Percentiles rank a stretch among this genome's conserved stretches.
These are phyloP conservation scores for Thalassiosira livingstoniorum DNA, from an alignment of 352 stramenopile genomes.

Conservation along the genomic window DNA sequence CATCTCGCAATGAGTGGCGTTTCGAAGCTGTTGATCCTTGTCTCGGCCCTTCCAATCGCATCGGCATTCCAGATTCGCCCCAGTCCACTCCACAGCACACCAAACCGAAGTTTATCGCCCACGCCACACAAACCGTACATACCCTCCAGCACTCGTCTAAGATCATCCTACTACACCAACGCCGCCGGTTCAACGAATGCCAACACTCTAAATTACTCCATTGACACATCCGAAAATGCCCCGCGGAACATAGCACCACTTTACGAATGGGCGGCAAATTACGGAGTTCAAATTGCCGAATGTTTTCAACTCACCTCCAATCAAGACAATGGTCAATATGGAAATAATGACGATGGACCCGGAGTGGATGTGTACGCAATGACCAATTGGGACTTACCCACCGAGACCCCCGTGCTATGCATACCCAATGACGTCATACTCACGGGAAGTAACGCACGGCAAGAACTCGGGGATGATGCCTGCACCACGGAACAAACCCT, in stretches of 20 bases:
- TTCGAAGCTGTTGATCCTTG: too few relatives aligned
- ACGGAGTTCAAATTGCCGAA: conserved; percentile 53
- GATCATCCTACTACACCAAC: too few relatives aligned
- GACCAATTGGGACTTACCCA: neutral
- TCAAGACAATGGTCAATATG: conserved; percentile 31
- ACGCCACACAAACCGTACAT: too few relatives aligned
- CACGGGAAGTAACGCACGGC: neutral
- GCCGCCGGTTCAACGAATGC: too few relatives aligned
- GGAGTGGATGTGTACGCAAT: conserved; percentile 15
- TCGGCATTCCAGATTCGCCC: too few relatives aligned
- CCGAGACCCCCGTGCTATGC: neutral
- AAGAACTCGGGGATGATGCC: conserved; percentile 40
- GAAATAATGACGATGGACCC: conserved; percentile 43
- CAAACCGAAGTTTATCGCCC: too few relatives aligned
- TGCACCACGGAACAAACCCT: conserved; percentile 16
- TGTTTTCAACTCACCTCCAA: conserved; percentile 48
- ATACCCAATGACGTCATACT: neutral
- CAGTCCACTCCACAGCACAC: too few relatives aligned
- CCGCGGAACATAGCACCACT: conserved; percentile 52
- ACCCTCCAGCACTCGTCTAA: too few relatives aligned
- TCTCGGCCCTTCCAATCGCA: too few relatives aligned
- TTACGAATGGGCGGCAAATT: conserved; percentile 54
- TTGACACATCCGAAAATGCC: neutral
- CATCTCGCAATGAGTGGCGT: too few relatives aligned
- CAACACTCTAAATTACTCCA: too few relatives aligned